Percentiles rank a stretch among this genome's conserved stretches.
Conservation (phyloP, 495 filamentous ascomycete genomes). For the Trichocladium antarcticum region DNA sequence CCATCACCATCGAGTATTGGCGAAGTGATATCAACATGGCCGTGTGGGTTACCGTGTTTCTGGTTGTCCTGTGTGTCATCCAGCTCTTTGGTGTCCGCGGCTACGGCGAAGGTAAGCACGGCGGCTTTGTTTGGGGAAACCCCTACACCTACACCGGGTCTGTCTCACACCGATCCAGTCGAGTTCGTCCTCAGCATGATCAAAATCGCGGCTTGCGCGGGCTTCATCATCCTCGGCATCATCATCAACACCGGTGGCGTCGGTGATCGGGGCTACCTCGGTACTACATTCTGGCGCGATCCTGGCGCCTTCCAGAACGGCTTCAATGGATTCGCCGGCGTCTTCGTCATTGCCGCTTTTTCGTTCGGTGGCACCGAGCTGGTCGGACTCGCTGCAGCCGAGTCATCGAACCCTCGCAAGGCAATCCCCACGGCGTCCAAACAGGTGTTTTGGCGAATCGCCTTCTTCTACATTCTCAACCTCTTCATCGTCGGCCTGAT, state of each 20-base stretch:
- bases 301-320: slow-evolving; percentile 56
- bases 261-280: slow-evolving; percentile 60
- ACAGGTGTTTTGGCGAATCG: slow-evolving; percentile 76
- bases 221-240: slow-evolving; percentile 44
- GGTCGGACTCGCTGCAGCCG: slow-evolving; percentile 65
- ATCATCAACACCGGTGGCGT: slow-evolving; percentile 42
- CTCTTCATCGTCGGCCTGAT: slow-evolving; percentile 52
- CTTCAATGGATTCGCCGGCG: slow-evolving; percentile 56
- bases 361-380: slow-evolving; percentile 62
- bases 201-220: slow-evolving; percentile 30
- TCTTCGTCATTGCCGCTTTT: slow-evolving; percentile 58
- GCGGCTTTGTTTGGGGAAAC: too few relatives aligned
- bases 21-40: slow-evolving; percentile 30
- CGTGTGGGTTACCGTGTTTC: slow-evolving; percentile 49
- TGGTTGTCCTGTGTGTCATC: slow-evolving; percentile 42
- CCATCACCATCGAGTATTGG: slow-evolving; percentile 37
- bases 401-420: slow-evolving; percentile 64
- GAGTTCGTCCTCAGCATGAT: slow-evolving; percentile 33
- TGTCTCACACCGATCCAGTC: slow-evolving; percentile 18
- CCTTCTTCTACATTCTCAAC: slow-evolving; percentile 67
- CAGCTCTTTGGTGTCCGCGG: slow-evolving; percentile 57
- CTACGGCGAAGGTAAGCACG: slow-evolving; percentile 31
- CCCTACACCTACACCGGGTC: not conserved
- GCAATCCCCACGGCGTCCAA: slow-evolving; percentile 69
- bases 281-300: slow-evolving; percentile 41